These are phyloP conservation scores for Daldinia sp. DNA, from an alignment of 2,329 filamentous ascomycete genomes.

Conservation along the genomic window DNA sequence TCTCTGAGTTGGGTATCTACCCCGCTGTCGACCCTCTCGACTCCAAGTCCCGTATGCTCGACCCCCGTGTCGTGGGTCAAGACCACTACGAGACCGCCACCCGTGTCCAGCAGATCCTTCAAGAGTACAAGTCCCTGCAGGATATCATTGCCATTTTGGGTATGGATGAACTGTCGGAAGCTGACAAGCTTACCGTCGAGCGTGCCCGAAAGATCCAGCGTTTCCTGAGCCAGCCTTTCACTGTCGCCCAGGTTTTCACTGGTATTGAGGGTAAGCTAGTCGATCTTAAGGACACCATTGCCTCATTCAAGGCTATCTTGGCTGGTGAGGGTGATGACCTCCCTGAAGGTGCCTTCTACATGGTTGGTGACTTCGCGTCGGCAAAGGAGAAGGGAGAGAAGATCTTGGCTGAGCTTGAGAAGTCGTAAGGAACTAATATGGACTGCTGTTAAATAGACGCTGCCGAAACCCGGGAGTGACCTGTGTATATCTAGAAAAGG, in stretches of 20 bases:
- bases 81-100: conserved; percentile 97
- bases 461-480: conserved; percentile 49
- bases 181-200: conserved; percentile 99
- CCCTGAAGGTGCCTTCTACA: conserved; percentile 94
- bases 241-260: conserved; percentile 84
- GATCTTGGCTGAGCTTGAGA: conserved; percentile 95
- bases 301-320: conserved; percentile 97
- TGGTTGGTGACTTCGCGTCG: conserved; percentile 95
- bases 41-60: conserved; percentile 99
- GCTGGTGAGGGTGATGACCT: conserved; percentile 94
- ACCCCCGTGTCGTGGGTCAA: conserved; percentile 97
- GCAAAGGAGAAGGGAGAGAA: conserved; percentile 98
- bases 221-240: conserved; percentile 99
- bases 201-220: conserved; percentile 99
- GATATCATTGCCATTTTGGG: conserved; percentile 99
- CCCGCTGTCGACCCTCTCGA: conserved; percentile 99
- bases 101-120: conserved; percentile 97
- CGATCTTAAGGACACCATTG: conserved; percentile 98
- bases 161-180: conserved; percentile 99
- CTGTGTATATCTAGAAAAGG: conserved; percentile 68
- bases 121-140: conserved; percentile 99
- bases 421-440: conserved; percentile 55
- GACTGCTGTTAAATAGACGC: conserved; percentile 48
- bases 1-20: conserved; percentile 99
- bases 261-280: conserved; percentile 96